phyloP scores from a whole-genome alignment of 2,329 filamentous ascomycete species.

The Aspergillus sp. region DNA sequence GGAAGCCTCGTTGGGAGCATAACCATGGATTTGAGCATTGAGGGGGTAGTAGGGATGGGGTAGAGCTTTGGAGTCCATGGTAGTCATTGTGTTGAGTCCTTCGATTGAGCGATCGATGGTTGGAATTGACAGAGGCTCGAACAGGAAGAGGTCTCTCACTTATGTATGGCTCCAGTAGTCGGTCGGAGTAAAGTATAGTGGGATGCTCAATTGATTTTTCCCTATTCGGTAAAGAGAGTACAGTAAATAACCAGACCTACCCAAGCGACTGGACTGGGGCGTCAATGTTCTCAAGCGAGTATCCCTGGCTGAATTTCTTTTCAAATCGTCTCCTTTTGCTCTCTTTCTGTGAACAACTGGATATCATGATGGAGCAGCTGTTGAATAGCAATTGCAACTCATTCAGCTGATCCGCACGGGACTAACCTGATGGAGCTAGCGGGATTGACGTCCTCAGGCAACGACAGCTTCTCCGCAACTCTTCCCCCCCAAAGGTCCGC shows the following conservation, averaged over 20 bases:
- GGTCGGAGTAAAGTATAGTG: neutral
- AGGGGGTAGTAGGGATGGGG: conserved; percentile 72
- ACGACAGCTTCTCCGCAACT: conserved; percentile 10
- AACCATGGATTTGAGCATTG: conserved; percentile 62
- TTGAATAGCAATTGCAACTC: neutral
- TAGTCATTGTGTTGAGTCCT: neutral
- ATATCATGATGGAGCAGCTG: neutral
- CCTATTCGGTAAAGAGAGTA: neutral
- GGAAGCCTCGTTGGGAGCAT: conserved; percentile 65
- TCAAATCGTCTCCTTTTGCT: neutral
- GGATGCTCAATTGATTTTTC: neutral
- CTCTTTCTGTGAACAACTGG: neutral
- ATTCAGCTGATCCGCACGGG: neutral
- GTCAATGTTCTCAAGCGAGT: neutral
- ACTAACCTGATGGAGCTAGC: conserved; percentile 15
- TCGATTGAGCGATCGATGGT: no score
- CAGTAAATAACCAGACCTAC: neutral
- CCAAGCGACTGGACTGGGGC: neutral
- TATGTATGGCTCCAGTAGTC: neutral
- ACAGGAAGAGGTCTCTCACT: neutral
- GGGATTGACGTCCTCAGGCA: conserved; percentile 13
- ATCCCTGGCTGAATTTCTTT: neutral
- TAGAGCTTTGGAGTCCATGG: conserved; percentile 8
- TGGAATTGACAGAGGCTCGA: no score
- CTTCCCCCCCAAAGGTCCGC: neutral